Percentiles rank a stretch among this genome's conserved stretches.
These are phyloP conservation scores for Paraphaeosphaeria minitans DNA, from an alignment of 2,329 filamentous ascomycete genomes.

Conservation along the genomic window DNA sequence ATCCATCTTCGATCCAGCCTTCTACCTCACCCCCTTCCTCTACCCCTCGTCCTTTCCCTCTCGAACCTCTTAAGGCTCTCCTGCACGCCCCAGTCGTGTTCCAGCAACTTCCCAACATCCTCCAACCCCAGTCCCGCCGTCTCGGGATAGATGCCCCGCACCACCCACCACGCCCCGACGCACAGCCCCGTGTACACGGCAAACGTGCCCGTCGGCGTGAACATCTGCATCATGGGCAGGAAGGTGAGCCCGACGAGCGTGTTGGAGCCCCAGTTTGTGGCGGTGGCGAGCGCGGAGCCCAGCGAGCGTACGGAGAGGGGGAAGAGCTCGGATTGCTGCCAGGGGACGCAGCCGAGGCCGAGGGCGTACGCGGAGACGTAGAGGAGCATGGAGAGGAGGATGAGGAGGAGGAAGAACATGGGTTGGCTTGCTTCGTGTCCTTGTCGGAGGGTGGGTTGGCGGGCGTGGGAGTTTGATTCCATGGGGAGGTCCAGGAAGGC, in stretches of 20 bases:
- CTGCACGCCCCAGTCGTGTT: slow-evolving; percentile 70
- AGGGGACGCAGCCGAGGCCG: slow-evolving; percentile 89
- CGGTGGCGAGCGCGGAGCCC: slow-evolving; percentile 74
- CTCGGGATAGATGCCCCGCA: slow-evolving; percentile 83
- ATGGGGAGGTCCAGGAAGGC: slow-evolving; percentile 60
- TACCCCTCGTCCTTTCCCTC: background rate
- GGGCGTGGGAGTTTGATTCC: slow-evolving; percentile 45
- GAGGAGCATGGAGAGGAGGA: slow-evolving; percentile 76
- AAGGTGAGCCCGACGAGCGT: slow-evolving; percentile 87
- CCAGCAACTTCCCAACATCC: slow-evolving; percentile 74
- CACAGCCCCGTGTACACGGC: slow-evolving; percentile 78
- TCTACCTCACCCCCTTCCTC: too few relatives aligned
- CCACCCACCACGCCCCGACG: slow-evolving; percentile 65
- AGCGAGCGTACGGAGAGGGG: slow-evolving; percentile 74
- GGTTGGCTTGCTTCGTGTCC: slow-evolving; percentile 14
- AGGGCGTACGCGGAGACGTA: slow-evolving; percentile 88
- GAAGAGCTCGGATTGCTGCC: slow-evolving; percentile 94
- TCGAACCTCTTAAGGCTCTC: slow-evolving; percentile 34
- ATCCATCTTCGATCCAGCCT: too few relatives aligned
- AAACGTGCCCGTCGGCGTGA: slow-evolving; percentile 80
- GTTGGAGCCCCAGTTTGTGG: slow-evolving; percentile 87
- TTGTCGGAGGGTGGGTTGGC: slow-evolving; percentile 56
- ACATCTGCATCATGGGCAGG: slow-evolving; percentile 78
- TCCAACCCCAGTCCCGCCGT: slow-evolving; percentile 82
- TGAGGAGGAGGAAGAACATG: slow-evolving; percentile 49